Conservation (phyloP, 2,329 filamentous ascomycete species). For the Penicillium sp. region DNA sequence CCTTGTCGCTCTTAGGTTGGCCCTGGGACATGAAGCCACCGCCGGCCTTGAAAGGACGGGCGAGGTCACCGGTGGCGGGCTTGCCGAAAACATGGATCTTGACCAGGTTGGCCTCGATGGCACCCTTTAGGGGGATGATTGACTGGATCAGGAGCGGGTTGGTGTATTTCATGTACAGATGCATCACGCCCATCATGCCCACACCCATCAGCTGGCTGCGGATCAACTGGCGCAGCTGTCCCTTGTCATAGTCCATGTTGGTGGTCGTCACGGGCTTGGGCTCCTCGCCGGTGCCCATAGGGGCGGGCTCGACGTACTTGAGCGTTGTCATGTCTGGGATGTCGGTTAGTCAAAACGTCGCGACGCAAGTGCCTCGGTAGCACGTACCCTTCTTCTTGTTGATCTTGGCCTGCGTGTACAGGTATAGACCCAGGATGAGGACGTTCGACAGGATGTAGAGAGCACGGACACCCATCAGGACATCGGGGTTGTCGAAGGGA, state of each 20-base stretch:
- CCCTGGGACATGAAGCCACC: conserved; percentile 74
- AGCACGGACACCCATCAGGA: conserved; percentile 62
- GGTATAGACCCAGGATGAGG: conserved; percentile 79
- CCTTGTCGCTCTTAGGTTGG: conserved; percentile 86
- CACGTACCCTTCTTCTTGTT: conserved; percentile 93
- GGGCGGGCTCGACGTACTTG: conserved; percentile 95
- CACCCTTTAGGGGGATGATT: conserved; percentile 95
- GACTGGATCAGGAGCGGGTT: conserved; percentile 98
- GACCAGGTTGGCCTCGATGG: conserved; percentile 90
- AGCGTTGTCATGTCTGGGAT: conserved; percentile 84
- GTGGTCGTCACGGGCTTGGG: conserved; percentile 96
- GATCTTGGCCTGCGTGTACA: conserved; percentile 81
- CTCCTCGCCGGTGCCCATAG: conserved; percentile 91
- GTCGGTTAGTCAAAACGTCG: not conserved
- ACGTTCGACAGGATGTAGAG: conserved; percentile 71
- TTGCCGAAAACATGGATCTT: conserved; percentile 93
- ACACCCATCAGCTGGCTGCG: conserved; percentile 93
- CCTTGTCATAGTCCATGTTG: conserved; percentile 87
- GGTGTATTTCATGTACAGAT: conserved; percentile 99
- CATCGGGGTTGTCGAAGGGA: conserved; percentile 83
- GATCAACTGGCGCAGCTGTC: conserved; percentile 80
- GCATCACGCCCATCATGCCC: conserved; percentile 98
- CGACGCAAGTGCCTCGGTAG: not conserved
- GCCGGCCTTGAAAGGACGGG: conserved; percentile 88
- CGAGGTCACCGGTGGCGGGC: conserved; percentile 83